Percentiles rank a stretch among this genome's conserved stretches.
These are phyloP conservation scores for Boletus rubescentipes DNA, from an alignment of 768 basidiomycete species.

Conservation along the genomic window DNA sequence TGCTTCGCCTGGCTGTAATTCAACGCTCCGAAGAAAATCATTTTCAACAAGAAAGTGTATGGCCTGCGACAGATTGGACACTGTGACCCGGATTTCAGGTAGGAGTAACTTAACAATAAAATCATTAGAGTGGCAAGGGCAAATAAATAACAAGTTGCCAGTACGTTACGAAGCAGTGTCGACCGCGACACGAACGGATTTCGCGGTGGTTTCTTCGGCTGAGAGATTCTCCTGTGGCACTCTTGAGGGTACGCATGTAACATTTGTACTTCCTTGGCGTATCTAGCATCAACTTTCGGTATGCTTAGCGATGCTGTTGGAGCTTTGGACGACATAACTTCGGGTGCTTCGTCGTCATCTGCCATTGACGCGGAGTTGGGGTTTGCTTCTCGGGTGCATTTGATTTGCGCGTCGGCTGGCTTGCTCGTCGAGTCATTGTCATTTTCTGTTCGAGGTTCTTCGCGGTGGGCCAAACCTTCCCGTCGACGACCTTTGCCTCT, in stretches of 20 bases:
- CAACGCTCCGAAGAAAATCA: constrained; percentile 79
- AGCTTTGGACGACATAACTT: constrained; percentile 56
- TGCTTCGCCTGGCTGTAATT: constrained; percentile 77
- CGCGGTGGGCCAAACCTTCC: constrained; percentile 3
- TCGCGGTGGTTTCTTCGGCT: constrained; percentile 50
- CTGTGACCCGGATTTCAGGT: constrained; percentile 83
- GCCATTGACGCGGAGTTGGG: constrained; percentile 26
- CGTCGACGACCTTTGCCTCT: constrained; percentile 35
- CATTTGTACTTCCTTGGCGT: constrained; percentile 6
- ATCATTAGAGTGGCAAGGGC: constrained; percentile 4
- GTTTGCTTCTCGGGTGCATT: constrained; percentile 3
- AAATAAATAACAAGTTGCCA: constrained; percentile 16
- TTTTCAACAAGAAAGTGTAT: constrained; percentile 90
- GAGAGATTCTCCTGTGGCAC: constrained; percentile 27
- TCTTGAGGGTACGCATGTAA: constrained; percentile 3
- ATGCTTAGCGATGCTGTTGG: constrained; percentile 7
- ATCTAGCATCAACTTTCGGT: constrained; percentile 8
- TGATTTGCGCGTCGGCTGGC: not conserved
- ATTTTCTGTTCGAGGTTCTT: not conserved
- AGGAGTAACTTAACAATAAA: constrained; percentile 58
- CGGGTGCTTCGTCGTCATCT: constrained; percentile 50
- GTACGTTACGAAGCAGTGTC: constrained; percentile 77
- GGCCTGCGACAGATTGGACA: constrained; percentile 91
- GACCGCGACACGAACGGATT: constrained; percentile 71
- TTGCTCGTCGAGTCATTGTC: not conserved